Percentiles rank a stretch among this genome's conserved stretches.
These are phyloP conservation scores for Xylariaceae sp. DNA, from an alignment of 2,329 filamentous ascomycete genomes.

Conservation along the genomic window DNA sequence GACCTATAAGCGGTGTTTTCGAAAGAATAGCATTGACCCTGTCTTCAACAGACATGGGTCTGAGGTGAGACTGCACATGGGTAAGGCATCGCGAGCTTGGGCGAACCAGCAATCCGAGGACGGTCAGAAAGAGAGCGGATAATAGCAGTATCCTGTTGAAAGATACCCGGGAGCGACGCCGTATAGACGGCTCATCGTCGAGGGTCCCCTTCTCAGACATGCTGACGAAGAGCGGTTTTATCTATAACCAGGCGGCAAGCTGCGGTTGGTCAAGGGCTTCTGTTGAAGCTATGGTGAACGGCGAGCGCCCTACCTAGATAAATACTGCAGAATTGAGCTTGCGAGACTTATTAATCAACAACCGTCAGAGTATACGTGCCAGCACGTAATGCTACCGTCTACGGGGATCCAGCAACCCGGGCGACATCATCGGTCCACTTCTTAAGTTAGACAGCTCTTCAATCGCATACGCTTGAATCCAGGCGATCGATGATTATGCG, in stretches of 20 bases:
- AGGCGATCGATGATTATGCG: too few relatives aligned
- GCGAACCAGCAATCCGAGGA: constrained; percentile 28
- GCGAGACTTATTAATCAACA: too few relatives aligned
- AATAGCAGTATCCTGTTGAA: constrained; percentile 20
- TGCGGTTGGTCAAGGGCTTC: not conserved
- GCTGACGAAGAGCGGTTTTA: not conserved
- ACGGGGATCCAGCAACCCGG: too few relatives aligned
- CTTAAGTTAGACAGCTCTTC: too few relatives aligned
- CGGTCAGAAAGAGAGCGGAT: constrained; percentile 21
- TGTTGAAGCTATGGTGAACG: not conserved
- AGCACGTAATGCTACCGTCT: too few relatives aligned
- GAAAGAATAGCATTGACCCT: constrained; percentile 45
- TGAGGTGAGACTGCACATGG: constrained; percentile 26
- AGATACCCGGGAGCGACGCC: constrained; percentile 16
- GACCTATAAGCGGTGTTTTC: constrained; percentile 48
- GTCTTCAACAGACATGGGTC: constrained; percentile 39
- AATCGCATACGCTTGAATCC: too few relatives aligned
- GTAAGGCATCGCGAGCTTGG: constrained; percentile 24
- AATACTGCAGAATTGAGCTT: too few relatives aligned
- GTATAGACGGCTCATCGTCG: constrained; percentile 5
- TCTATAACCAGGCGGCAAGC: not conserved
- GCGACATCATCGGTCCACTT: too few relatives aligned
- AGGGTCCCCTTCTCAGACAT: constrained; percentile 18
- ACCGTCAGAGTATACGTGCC: too few relatives aligned
- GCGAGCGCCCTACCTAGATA: not conserved